A percentile compares a stretch with the other conserved stretches of the same genome.
Evolutionary conservation across 306 rosid genomes (phyloP).

Genomic region (Trifolium fragiferum): DNA sequence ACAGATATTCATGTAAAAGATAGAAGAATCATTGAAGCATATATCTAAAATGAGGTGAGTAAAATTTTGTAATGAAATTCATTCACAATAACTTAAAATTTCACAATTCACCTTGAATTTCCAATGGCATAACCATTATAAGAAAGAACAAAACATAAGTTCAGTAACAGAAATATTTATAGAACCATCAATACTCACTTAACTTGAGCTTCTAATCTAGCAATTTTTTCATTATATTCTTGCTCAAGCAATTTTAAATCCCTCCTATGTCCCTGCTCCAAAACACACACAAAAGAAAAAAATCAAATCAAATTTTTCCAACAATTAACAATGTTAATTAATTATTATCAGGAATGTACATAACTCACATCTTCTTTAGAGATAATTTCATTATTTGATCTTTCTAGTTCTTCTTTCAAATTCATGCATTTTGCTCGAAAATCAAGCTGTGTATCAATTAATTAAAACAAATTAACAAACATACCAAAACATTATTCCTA

Average conservation of each 20-base stretch:
- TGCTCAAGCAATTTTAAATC: constrained; percentile 57
- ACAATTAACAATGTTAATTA: neutral
- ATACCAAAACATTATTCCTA: neutral
- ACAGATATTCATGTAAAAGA: too few species aligned
- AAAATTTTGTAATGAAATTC: neutral
- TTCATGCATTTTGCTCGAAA: constrained; percentile 54
- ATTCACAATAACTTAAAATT: neutral
- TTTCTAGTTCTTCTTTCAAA: constrained; percentile 64
- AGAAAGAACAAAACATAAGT: constrained; percentile 7
- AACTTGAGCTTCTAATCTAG: constrained; percentile 56
- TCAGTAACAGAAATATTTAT: constrained; percentile 2
- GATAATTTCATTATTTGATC: constrained; percentile 44
- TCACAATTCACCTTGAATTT: neutral
- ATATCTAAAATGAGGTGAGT: neutral
- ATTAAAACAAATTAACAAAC: neutral
- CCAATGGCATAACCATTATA: neutral
- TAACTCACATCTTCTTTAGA: constrained; percentile 56
- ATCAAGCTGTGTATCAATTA: constrained; percentile 54
- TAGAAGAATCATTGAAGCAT: too few species aligned
- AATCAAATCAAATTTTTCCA: neutral
- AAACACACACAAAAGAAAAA: neutral
- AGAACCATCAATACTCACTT: constrained; percentile 52
- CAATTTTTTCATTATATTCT: constrained; percentile 55
- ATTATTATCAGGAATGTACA: neutral
- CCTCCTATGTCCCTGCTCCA: constrained; percentile 53